Conservation (phyloP, 169 alveolate genomes). For the Ichthyophthirius multifiliis region DNA sequence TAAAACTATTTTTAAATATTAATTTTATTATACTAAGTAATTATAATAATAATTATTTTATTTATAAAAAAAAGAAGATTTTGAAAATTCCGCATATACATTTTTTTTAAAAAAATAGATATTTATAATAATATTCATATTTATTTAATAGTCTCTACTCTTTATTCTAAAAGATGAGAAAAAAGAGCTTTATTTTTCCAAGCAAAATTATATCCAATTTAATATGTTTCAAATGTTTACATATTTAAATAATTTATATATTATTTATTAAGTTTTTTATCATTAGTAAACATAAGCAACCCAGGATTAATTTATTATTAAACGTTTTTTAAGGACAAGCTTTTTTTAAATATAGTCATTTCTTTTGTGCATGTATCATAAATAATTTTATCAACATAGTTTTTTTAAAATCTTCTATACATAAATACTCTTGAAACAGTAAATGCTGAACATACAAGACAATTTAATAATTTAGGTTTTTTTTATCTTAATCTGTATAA, state of each 20-base stretch:
- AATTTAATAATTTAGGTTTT: not conserved
- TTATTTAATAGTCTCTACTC: not conserved
- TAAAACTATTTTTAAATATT: too few relatives aligned
- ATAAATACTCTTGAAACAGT: not conserved
- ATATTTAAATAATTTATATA: slow-evolving; percentile 39
- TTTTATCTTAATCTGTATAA: not conserved
- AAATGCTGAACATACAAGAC: not conserved
- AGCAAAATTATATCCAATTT: slow-evolving; percentile 29
- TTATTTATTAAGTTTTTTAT: slow-evolving; percentile 3
- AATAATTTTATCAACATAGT: slow-evolving; percentile 18
- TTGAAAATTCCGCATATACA: too few relatives aligned
- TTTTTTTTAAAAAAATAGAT: too few relatives aligned
- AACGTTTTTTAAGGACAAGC: not conserved
- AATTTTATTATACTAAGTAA: too few relatives aligned
- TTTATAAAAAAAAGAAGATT: too few relatives aligned
- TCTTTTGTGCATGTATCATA: slow-evolving; percentile 19
- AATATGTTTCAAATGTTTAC: slow-evolving; percentile 30
- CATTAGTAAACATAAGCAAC: slow-evolving; percentile 21
- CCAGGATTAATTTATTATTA: not conserved
- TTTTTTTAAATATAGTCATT: slow-evolving; percentile 6
- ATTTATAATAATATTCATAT: too few relatives aligned
- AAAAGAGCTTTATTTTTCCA: slow-evolving; percentile 37
- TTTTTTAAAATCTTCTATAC: slow-evolving; percentile 16
- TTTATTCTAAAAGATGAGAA: slow-evolving; percentile 28
- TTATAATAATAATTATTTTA: too few relatives aligned